Evolutionary conservation across 306 rosid genomes (phyloP), one percentile per base, ranked within the genome.

Genomic region (Macrotyloma uniflorum): DNA sequence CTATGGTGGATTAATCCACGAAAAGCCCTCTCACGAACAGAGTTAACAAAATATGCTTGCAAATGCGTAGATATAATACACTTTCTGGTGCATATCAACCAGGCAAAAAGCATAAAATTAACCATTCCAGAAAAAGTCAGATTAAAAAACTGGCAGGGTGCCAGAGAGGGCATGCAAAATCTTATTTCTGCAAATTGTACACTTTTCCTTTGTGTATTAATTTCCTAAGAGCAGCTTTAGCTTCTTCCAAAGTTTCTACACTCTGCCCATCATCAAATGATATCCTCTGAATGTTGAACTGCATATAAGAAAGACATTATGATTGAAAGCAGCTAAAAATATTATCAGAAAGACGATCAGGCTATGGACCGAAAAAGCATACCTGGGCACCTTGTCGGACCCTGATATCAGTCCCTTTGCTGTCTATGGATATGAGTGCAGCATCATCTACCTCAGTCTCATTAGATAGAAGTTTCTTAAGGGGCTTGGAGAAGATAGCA

Each of bases 341-440:
- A 45, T 43, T 71, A 70, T 57, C 59, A 58, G 42, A 70, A 30
- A 40, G 14, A 14, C 43, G 79, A 75, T 22, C 5, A 28, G 72
- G 42, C 20, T 30, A 10, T 38, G 36, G 64, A 19, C 1, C 43
- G 15, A 18, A 55, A 58, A 70, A 24, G 5, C 16, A 66, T 77
- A 95, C 99, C 98, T 96, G 97, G 54, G 98, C 99, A 40, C 99
- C 99, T 83, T 96, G 97, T 45, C 98, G 98, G 49, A 96, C 99
- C 86, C 99, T 90, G 30, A 96, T 85, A 81, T 96, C 99, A 5
- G 87, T 91, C 74, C 99, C 99, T 72, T 90, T 96, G 85, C 99
- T 96, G 87, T 96, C 99, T 71, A 96, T 93, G 26, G 99, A 96
- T 88, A 96, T 96, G 77, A 96, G 90, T 58, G 99, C 98, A 0